Evolutionary conservation across 305 asterid genomes (phyloP).

Genomic region (Fraxinus albicans): DNA sequence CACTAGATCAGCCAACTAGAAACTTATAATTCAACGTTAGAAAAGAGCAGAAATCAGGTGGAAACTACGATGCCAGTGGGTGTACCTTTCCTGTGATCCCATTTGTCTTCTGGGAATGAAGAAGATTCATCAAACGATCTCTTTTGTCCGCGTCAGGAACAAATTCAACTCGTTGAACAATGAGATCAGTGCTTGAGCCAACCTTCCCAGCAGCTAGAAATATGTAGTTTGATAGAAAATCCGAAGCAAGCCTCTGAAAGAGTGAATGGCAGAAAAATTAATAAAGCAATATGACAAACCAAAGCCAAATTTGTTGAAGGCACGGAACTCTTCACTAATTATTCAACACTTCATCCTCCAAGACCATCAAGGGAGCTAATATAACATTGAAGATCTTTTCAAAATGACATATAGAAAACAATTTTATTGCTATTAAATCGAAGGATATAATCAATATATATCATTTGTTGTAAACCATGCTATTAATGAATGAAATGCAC

Average conservation of each 20-base stretch:
- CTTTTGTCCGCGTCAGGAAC: slow-evolving; percentile 56
- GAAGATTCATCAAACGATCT: slow-evolving; percentile 41
- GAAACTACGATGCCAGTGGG: not conserved
- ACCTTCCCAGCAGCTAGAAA: slow-evolving; percentile 73
- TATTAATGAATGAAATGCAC: not conserved
- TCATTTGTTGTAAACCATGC: not conserved
- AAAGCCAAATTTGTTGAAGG: not conserved
- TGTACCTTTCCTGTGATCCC: slow-evolving; percentile 42
- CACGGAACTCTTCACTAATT: not conserved
- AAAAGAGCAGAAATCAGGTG: not conserved
- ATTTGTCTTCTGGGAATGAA: slow-evolving; percentile 32
- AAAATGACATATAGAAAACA: not conserved
- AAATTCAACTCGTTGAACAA: slow-evolving; percentile 57
- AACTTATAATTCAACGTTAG: not conserved
- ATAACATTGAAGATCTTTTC: not conserved
- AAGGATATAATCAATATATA: not conserved
- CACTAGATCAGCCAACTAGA: not conserved
- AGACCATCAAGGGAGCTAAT: not conserved
- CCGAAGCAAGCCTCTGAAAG: slow-evolving; percentile 63
- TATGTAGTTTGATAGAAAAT: slow-evolving; percentile 57
- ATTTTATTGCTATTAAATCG: not conserved
- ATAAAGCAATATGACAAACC: not conserved
- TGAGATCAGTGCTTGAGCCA: slow-evolving; percentile 70
- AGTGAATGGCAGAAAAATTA: not conserved
- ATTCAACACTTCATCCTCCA: not conserved